phyloP scores from a whole-genome alignment of 202 grass and related monocot genomes.

The Cymbopogon flexuosus region DNA sequence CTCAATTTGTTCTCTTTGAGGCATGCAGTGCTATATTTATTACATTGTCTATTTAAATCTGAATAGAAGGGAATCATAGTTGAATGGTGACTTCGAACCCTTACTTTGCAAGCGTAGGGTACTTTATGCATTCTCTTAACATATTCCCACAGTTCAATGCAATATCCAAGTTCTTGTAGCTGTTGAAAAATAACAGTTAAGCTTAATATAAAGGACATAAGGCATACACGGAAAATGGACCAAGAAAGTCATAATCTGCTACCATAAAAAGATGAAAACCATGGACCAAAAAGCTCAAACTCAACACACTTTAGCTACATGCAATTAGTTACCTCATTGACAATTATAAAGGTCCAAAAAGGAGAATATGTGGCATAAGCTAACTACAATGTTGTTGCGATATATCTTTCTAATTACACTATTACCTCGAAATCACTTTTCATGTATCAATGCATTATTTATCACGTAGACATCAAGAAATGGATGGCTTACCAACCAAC shows the following conservation, averaged over 20 bases:
- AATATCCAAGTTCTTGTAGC: constrained; percentile 98
- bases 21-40: not conserved
- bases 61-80: not conserved
- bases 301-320: not conserved
- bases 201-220: constrained; percentile 16
- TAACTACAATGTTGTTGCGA: constrained; percentile 13
- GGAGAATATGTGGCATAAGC: not conserved
- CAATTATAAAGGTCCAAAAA: constrained; percentile 17
- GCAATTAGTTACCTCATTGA: not conserved
- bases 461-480: constrained; percentile 27
- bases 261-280: not conserved
- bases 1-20: not conserved
- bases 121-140: constrained; percentile 96
- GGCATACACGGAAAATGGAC: not conserved
- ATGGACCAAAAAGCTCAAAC: not conserved
- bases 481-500: constrained; percentile 74
- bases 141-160: constrained; percentile 98
- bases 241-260: not conserved
- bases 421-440: not conserved
- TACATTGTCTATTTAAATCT: not conserved
- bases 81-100: constrained; percentile 30
- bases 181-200: constrained; percentile 34
- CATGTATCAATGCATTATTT: not conserved
- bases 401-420: not conserved
- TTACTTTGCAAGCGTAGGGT: constrained; percentile 94